Base-by-base conservation (phyloP, 306 rosid genomes). In the Urtica urens region DNA sequence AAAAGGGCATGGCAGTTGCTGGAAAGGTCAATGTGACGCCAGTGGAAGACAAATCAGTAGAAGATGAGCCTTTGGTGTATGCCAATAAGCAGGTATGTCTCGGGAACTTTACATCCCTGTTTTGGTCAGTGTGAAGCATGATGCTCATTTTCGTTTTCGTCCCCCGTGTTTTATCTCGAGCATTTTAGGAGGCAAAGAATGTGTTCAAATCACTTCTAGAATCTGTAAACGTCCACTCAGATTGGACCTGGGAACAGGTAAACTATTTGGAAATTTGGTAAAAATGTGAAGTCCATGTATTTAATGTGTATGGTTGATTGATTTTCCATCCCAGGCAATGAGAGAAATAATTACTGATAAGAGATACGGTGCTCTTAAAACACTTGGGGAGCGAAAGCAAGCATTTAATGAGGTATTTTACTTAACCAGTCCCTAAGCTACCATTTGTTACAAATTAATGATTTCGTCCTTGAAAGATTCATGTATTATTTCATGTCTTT, bases 161-260 rank as follows among this genome's bases (percentile, higher is more conserved):
- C 16, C 30, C 15, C 41, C 29, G 45, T 9, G 2, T 0, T 31
- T 46, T 18, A 37, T 21, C 26, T 23, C 49, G 50, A 35, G n/a
- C 4, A 4, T 3, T 35, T 35, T 53, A 92, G 99, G 99, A 92
- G 71, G 99, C 99, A 58, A 92, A 85, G 78, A 82, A 65, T 60
- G 94, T 96, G 34, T 92, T 92, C 60, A 92, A 92, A 73, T 78
- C 79, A 1, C 96, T 92, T 38, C 55, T 92, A 71, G 99, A 92
- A 68, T 85, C 86, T 47, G 94, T 59, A 20, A 92, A 79, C 63
- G 99, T 92, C 22, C 90, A 79, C 51, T 92, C 99, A 63, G 99
- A 92, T 78, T 92, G 99, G 99, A 73, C 94, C 41, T 92, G 99
- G 99, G 99, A 92, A 64, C 99, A 92, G 99, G 99, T 92, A 59